Base-by-base conservation (phyloP, 2,329 filamentous ascomycete genomes). In the Aotearoamyces nothofagi region DNA sequence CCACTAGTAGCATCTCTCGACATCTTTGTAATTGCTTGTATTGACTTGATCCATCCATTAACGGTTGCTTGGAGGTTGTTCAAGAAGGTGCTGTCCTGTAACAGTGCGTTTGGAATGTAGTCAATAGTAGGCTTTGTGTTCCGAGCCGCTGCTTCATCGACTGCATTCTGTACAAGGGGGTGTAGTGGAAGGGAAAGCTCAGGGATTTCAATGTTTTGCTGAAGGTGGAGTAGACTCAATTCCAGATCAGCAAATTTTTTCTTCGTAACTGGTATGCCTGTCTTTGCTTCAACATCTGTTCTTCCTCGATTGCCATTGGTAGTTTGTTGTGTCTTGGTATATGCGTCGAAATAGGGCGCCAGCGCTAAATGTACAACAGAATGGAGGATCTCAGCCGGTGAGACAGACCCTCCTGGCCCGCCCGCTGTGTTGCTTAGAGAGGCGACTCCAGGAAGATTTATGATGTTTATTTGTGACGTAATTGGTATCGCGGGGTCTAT, bases 31-130 rank as follows among this genome's bases (percentile, higher is more conserved):
- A 94, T 92, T 26, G 78, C 78, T 52, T 94, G 87, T 39, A 99
- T 98, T 8, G 87, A 92, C 58, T 92, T 92, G 58, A 98, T 98
- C 90, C 90, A 99, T 38, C 78, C 77, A 52, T 96, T 98, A 35
- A 96, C 90, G 27, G 78, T 90, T 28, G 81, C 78, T 51, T 96
- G 90, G 20, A 99, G 63, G 42, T 78, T 84, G 55, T 98, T 98
- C 45, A 94, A 75, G 42, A 98, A 92, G 8, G 74, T 73, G 45
- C 82, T 93, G 54, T 94, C 90, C 33, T 82, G 75, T 17, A 94
- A 61, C n/a, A 92, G 66, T 8, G 69, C 56, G 6, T 69, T 46
- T 3, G 83, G 78, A 26, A 98, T 80, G 36, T 83, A 57, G 24
- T 94, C 83, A 24, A 86, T 70, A 0, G 77, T 72, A 1, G 84